Evolutionary conservation across 805 yeast species (phyloP), one percentile per base, ranked within the genome.

Genomic region (Yueomyces sinensis): DNA sequence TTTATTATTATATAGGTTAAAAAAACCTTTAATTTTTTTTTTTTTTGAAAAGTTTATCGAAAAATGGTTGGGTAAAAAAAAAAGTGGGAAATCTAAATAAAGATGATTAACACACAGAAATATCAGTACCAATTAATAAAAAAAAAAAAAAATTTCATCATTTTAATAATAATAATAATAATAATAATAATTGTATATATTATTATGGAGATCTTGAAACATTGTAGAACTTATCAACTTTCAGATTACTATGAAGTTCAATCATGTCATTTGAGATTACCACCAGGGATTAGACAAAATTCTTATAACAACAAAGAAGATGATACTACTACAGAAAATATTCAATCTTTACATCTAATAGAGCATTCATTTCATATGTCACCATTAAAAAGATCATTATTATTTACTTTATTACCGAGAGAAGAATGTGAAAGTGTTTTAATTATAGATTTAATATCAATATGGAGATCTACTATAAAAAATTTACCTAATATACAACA

Each of bases 381-480:
- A 3, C 30, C 38, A 5, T 43, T 45, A 27, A 49, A 47, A 32
- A 30, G 35, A 9, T 29, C 30, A 22, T 30, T 50, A 18, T 32
- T 39, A 9, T 9, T 13, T 5, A 17, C 31, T 32, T 22, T 30
- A 13, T 36, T 31, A 11, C 35, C 41, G 16, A 32, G 39, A 9
- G 27, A 30, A 9, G 30, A n/a, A 13, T 27, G 23, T 13, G 37
- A 31, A 9, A 22, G 17, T 18, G 39, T 40, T 4, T 32, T 49
- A 13, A 33, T 52, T 5, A 43, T 54, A 20, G 58, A 54, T 37
- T 35, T 46, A 9, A 36, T 46, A 4, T 49, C 56, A 2, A 38
- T 39, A 18, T 47, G 51, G 52, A 36, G 33, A 17, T 29, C 16
- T 20, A 29, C 15, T 17, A 32, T 18, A 11, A 29, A 6, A 24